Conservation (phyloP, 1,284 basidiomycete species). For the Apiotrichum veenhuisii region DNA sequence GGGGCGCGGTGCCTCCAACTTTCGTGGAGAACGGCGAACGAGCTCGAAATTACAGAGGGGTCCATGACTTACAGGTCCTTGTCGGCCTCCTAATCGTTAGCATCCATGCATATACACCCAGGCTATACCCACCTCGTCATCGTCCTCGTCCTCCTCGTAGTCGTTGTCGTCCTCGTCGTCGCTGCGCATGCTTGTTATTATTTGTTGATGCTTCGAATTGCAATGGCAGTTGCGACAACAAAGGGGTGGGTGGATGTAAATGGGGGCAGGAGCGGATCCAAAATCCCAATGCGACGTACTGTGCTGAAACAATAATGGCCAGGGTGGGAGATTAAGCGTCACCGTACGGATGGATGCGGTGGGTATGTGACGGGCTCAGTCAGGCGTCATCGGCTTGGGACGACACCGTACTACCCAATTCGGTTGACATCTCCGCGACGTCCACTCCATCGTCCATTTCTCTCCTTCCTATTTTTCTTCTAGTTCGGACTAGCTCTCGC, state of each 20-base stretch:
- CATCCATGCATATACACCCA: background rate
- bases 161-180: constrained; percentile 40
- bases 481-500: background rate
- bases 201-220: constrained; percentile 2
- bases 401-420: no score
- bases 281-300: no score
- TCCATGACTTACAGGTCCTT: constrained; percentile 14
- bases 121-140: constrained; percentile 12
- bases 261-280: background rate
- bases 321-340: background rate
- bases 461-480: background rate
- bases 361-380: no score
- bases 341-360: background rate
- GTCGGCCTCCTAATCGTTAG: constrained; percentile 21
- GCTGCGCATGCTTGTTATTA: constrained; percentile 26
- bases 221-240: background rate
- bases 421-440: no score
- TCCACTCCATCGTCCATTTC: background rate
- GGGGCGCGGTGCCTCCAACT: no score
- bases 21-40: no score
- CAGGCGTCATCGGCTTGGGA: no score
- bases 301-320: no score
- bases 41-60: background rate
- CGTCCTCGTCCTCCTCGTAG: constrained; percentile 21
- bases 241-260: background rate